A percentile compares a stretch with the other conserved stretches of the same genome.
Conservation (phyloP, 164 flowering plant genomes). For the Kingdonia uniflora region DNA sequence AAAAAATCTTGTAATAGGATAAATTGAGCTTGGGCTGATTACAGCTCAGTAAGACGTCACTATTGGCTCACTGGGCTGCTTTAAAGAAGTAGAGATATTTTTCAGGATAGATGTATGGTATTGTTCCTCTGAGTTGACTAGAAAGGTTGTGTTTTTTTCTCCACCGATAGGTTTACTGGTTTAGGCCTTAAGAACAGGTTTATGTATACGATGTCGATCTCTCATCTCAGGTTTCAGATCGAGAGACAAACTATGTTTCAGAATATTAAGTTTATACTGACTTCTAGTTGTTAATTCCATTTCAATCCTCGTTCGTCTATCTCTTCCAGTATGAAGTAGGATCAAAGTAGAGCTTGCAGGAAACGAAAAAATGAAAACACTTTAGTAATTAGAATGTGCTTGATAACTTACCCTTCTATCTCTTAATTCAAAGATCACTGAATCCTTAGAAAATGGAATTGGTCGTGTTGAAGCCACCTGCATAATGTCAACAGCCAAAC, state of each 20-base stretch:
- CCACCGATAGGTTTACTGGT: too few species aligned
- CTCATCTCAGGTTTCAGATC: background rate
- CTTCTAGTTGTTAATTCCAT: background rate
- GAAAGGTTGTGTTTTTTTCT: too few species aligned
- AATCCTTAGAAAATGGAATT: slow-evolving; percentile 52
- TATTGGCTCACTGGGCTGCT: too few species aligned
- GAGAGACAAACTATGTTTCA: background rate
- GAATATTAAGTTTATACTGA: too few species aligned
- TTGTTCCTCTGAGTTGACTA: too few species aligned
- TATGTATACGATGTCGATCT: too few species aligned
- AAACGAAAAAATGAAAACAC: background rate
- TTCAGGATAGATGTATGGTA: too few species aligned
- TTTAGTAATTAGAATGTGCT: background rate
- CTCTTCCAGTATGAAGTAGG: background rate
- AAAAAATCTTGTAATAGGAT: too few species aligned
- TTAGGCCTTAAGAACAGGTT: too few species aligned
- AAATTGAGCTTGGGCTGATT: too few species aligned
- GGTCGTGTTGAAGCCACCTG: slow-evolving; percentile 70
- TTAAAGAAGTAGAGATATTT: too few species aligned
- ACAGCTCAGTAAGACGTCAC: background rate
- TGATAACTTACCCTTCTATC: slow-evolving; percentile 68
- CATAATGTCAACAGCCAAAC: slow-evolving; percentile 5
- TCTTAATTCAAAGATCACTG: slow-evolving; percentile 57
- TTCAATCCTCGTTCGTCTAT: background rate
- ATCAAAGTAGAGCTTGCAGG: background rate